Evolutionary conservation across 108 stramenopile species (phyloP).

Genomic region (Skeletonema marinoi): DNA sequence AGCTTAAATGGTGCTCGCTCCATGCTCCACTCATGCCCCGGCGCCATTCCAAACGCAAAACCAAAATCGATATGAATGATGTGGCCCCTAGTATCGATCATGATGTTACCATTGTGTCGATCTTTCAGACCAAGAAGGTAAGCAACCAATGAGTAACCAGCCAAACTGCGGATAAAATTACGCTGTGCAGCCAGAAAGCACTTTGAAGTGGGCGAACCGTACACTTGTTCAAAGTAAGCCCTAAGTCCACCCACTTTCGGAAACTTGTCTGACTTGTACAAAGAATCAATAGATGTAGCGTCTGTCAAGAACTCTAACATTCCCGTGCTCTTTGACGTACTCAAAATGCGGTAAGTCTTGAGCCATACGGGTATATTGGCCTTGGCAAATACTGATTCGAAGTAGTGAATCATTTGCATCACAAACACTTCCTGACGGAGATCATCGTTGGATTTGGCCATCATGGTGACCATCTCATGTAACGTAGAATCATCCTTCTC

Average conservation of each 20-base stretch:
- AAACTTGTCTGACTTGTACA: slow-evolving; percentile 92
- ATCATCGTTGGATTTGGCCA: slow-evolving; percentile 98
- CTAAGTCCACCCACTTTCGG: slow-evolving; percentile 84
- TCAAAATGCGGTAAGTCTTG: slow-evolving; percentile 96
- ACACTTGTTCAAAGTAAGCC: slow-evolving; percentile 87
- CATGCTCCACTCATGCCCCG: slow-evolving; percentile 94
- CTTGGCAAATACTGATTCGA: slow-evolving; percentile 90
- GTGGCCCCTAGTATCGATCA: slow-evolving; percentile 95
- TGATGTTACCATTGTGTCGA: slow-evolving; percentile 99
- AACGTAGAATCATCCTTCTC: slow-evolving; percentile 43
- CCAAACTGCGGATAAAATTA: slow-evolving; percentile 89
- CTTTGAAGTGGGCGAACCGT: slow-evolving; percentile 77
- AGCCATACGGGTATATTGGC: slow-evolving; percentile 90
- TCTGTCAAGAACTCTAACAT: slow-evolving; percentile 92
- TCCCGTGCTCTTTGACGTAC: slow-evolving; percentile 91
- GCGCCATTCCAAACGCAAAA: slow-evolving; percentile 97
- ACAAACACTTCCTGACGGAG: slow-evolving; percentile 97
- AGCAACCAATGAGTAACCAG: slow-evolving; percentile 90
- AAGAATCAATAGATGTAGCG: slow-evolving; percentile 92
- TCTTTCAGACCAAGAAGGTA: slow-evolving; percentile 97
- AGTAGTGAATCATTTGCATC: slow-evolving; percentile 98
- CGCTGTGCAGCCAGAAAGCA: slow-evolving; percentile 89
- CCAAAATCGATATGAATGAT: slow-evolving; percentile 99
- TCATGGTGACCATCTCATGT: slow-evolving; percentile 72
- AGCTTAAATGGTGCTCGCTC: slow-evolving; percentile 99